A percentile compares a stretch with the other conserved stretches of the same genome.
Evolutionary conservation across 495 filamentous ascomycete genomes (phyloP).

Genomic region (Hyaloscypha variabilis): DNA sequence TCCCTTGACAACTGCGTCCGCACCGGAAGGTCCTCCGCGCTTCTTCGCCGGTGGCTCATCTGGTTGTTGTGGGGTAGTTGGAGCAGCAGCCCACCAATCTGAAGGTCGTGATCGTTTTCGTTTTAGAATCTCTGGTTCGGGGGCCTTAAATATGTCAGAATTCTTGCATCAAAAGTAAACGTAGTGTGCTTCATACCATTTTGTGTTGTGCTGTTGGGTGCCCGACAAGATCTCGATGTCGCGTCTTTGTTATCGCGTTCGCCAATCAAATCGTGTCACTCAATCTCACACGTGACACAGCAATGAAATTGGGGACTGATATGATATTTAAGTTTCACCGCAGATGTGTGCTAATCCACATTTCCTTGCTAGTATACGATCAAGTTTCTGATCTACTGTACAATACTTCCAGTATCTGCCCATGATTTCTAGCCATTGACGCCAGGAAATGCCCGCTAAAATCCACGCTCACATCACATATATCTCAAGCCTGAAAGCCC

Average conservation of each 20-base stretch:
- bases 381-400: not conserved
- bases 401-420: not conserved
- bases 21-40: slow-evolving; percentile 12
- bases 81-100: slow-evolving; percentile 27
- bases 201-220: not conserved
- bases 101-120: slow-evolving; percentile 31
- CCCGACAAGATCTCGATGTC: not conserved
- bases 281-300: not conserved
- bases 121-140: slow-evolving; percentile 21
- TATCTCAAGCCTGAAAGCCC: slow-evolving; percentile 6
- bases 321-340: not conserved
- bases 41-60: slow-evolving; percentile 6
- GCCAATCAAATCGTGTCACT: not conserved
- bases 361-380: not conserved
- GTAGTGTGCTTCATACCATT: slow-evolving; percentile 19
- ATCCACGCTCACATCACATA: slow-evolving; percentile 21
- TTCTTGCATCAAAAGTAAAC: not conserved
- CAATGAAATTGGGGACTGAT: not conserved
- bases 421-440: not conserved
- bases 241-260: slow-evolving; percentile 15
- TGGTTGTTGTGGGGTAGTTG: slow-evolving; percentile 11
- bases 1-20: not conserved
- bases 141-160: slow-evolving; percentile 25
- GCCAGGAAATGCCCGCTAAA: slow-evolving; percentile 17
- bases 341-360: not conserved